phyloP scores from a whole-genome alignment of 768 basidiomycete genomes.

The Leccinum ochraceum region DNA sequence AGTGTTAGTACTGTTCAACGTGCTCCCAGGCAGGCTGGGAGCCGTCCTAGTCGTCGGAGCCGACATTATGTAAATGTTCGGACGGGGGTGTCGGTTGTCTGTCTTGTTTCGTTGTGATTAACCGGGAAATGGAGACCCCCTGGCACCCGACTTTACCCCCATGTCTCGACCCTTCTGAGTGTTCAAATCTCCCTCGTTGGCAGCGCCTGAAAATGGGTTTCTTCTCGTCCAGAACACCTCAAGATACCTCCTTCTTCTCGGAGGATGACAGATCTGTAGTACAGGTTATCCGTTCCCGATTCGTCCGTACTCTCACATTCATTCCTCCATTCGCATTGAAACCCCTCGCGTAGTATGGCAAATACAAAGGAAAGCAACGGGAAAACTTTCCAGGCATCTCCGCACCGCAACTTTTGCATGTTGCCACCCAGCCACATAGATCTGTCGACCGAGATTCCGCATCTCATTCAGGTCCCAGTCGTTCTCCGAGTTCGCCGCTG shows the following conservation, averaged over 20 bases:
- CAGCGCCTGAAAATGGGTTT: conserved; percentile 30
- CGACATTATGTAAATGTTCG: conserved; percentile 9
- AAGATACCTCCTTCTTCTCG: conserved; percentile 15
- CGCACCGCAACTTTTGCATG: conserved; percentile 34
- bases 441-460: conserved; percentile 22
- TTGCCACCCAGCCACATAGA: conserved; percentile 21
- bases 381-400: conserved; percentile 38
- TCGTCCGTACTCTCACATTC: conserved; percentile 44
- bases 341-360: conserved; percentile 46
- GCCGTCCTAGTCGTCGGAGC: conserved; percentile 6
- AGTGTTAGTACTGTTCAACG: background rate
- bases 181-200: background rate
- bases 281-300: conserved; percentile 60
- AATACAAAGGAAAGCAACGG: conserved; percentile 57
- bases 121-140: conserved; percentile 15
- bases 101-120: conserved; percentile 6
- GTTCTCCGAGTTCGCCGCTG: conserved; percentile 24
- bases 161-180: conserved; percentile 5
- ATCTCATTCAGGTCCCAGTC: conserved; percentile 14
- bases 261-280: conserved; percentile 49
- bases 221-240: conserved; percentile 29
- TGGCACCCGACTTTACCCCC: conserved; percentile 23
- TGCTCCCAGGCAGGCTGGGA: background rate
- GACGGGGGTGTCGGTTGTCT: conserved; percentile 32
- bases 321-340: conserved; percentile 14